Conservation (phyloP, 1,139 yeast species). For the Dujonia santamariae region DNA sequence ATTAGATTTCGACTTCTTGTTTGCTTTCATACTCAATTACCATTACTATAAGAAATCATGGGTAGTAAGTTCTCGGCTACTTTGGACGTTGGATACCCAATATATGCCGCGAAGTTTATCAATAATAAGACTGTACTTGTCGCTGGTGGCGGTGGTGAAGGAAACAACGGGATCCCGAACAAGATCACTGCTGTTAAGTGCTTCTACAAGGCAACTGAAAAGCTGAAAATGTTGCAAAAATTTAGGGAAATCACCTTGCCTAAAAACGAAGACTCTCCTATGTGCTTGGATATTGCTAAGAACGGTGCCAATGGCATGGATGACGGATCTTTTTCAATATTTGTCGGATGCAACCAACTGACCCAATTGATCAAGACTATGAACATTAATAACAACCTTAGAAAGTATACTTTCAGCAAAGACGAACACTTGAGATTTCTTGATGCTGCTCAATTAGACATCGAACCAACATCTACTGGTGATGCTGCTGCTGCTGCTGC, state of each 20-base stretch:
- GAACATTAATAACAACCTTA: conserved; percentile 69
- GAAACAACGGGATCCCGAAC: conserved; percentile 82
- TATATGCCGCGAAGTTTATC: conserved; percentile 73
- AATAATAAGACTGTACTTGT: conserved; percentile 61
- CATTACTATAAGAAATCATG: too few species aligned
- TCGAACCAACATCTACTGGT: conserved; percentile 16
- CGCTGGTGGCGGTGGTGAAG: conserved; percentile 96
- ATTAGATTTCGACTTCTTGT: conserved; percentile 2
- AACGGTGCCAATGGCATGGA: conserved; percentile 10
- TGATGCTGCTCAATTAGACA: conserved; percentile 53
- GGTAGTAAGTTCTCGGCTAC: conserved; percentile 35
- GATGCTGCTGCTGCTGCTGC: conserved; percentile 27
- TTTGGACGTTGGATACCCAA: conserved; percentile 72
- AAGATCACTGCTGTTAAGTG: conserved; percentile 71
- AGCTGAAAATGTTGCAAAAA: conserved; percentile 51
- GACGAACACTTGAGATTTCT: conserved; percentile 61
- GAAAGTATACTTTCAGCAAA: conserved; percentile 56
- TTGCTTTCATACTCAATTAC: background rate
- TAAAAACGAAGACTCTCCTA: conserved; percentile 70
- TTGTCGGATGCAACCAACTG: conserved; percentile 76
- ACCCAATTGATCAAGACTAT: conserved; percentile 48
- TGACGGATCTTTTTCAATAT: conserved; percentile 36
- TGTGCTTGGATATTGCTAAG: conserved; percentile 55
- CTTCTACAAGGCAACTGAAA: conserved; percentile 50
- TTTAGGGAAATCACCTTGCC: conserved; percentile 63